These are phyloP conservation scores for Pseudocercospora crystallina DNA, from an alignment of 2,329 filamentous ascomycete genomes.

Conservation along the genomic window DNA sequence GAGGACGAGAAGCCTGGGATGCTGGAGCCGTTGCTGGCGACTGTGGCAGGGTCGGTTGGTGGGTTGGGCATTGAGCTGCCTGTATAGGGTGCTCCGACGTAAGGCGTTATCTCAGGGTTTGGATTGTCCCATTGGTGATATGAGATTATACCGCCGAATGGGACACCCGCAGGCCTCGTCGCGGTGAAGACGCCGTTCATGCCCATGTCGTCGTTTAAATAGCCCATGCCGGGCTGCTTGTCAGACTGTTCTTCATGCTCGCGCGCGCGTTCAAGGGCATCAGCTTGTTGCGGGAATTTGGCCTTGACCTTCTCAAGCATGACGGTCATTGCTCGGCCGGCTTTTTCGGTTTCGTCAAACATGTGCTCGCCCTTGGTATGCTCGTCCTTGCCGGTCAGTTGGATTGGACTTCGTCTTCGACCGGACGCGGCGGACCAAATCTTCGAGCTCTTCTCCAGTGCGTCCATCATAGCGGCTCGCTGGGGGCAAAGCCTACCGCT, in stretches of 20 bases:
- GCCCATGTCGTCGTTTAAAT: conserved; percentile 2
- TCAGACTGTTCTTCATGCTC: background rate
- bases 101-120: background rate
- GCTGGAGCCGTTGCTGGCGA: background rate
- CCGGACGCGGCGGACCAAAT: conserved; percentile 30
- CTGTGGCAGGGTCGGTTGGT: background rate
- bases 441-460: conserved; percentile 33
- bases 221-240: background rate
- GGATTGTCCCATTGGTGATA: conserved; percentile 20
- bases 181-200: conserved; percentile 1
- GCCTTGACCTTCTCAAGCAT: conserved; percentile 34
- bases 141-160: conserved; percentile 18
- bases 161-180: conserved; percentile 2
- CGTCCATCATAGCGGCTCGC: conserved; percentile 31
- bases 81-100: background rate
- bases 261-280: conserved; percentile 6
- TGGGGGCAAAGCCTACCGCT: conserved; percentile 24
- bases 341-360: conserved; percentile 33
- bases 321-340: conserved; percentile 32
- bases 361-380: conserved; percentile 21
- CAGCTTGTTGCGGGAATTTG: conserved; percentile 22
- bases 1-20: background rate
- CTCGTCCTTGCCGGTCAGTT: conserved; percentile 14
- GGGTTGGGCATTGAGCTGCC: background rate
- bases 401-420: conserved; percentile 10